Conservation (phyloP, 345 rosid species). For the Salix caprea region DNA sequence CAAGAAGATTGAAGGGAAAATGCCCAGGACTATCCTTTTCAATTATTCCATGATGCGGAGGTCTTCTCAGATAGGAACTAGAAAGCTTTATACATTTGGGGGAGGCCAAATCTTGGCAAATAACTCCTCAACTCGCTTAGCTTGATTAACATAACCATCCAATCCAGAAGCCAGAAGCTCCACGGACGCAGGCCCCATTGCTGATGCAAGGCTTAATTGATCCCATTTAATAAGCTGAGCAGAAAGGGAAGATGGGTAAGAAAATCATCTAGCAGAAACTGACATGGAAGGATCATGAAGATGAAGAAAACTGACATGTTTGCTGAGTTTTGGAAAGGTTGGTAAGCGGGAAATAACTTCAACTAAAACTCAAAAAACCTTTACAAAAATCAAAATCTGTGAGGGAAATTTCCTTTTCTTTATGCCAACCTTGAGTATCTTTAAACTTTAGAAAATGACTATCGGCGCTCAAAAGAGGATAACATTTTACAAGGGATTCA, state of each 20-base stretch:
- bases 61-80: neutral
- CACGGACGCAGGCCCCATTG: constrained; percentile 91
- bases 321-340: too few species aligned
- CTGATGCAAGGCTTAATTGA: constrained; percentile 70
- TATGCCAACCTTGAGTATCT: too few species aligned
- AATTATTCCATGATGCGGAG: constrained; percentile 30
- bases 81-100: constrained; percentile 59
- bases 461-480: too few species aligned
- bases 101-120: constrained; percentile 97
- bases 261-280: neutral
- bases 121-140: constrained; percentile 66
- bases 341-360: too few species aligned
- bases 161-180: constrained; percentile 80
- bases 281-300: neutral
- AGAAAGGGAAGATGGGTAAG: constrained; percentile 2
- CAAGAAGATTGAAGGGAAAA: neutral
- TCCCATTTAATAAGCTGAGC: constrained; percentile 75
- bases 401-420: too few species aligned
- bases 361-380: too few species aligned
- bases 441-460: too few species aligned
- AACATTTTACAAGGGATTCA: too few species aligned
- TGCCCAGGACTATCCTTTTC: neutral
- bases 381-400: too few species aligned
- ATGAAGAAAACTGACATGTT: neutral
- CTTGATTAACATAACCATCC: constrained; percentile 70